Evolutionary conservation across 306 rosid genomes (phyloP), one percentile per base, ranked within the genome.

Genomic region (Cicer chorassanicum): DNA sequence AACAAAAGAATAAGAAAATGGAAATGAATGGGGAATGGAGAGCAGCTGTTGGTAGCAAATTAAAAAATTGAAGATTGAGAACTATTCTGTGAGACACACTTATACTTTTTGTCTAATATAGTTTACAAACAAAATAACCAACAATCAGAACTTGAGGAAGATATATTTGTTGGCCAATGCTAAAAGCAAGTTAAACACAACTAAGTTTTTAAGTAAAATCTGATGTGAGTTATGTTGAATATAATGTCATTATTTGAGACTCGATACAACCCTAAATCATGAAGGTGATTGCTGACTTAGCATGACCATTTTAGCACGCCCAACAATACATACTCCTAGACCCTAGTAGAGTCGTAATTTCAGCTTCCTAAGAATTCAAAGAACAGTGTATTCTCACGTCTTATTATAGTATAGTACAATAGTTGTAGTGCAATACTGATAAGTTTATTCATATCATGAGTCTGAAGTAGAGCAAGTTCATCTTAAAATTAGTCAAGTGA

Each of bases 101-200:
- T 24, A 11, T 10, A 24, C 14, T 12, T 12, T 39, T 66, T 38
- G 59, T 63, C 45, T 53, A 49, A 29, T 18, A 15, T 45, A 39
- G 73, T 46, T 34, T 29, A 72, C 49, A 48, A 78, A 78, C 65
- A 69, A 72, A 38, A 67, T 39, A 57, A 48, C 65, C 44, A 62
- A 76, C 4, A 66, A 43, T 62, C 24, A 45, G 42, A 39, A 44
- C 78, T 54, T 16, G 65, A 53, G 76, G 71, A 75, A 77, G 72
- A 43, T 16, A 46, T 18, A 68, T 55, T 48, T 14, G 24, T 54
- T 54, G 66, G 71, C 9, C 70, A 70, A 9, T 40, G 67, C 50
- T 60, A 53, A 56, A 9, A 40, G 75, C 40, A 74, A 65, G 76
- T 48, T 19, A 65, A 70, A 63, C 46, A 69, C 19, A 16, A 34